Conservation (phyloP, 2,329 filamentous ascomycete species). For the Malbranchea cinnamomea region DNA sequence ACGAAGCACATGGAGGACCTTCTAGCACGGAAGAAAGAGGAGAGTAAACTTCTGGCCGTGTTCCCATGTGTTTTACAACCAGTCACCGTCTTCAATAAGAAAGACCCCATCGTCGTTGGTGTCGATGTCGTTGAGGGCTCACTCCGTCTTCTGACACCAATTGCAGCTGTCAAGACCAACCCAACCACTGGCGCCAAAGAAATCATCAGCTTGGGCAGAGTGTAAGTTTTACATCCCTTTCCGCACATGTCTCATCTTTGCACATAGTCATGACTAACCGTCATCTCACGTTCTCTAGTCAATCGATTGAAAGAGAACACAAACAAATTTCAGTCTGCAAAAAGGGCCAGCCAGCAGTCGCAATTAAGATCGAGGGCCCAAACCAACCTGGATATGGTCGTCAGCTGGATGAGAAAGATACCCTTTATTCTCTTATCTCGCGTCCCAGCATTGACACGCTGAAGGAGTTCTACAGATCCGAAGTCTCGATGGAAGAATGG, state of each 20-base stretch:
- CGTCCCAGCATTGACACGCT: conserved; percentile 82
- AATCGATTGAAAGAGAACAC: conserved; percentile 92
- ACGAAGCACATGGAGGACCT: conserved; percentile 85
- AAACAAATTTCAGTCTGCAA: conserved; percentile 88
- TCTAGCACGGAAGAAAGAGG: conserved; percentile 84
- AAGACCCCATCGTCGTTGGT: conserved; percentile 82
- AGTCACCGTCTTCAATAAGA: conserved; percentile 98
- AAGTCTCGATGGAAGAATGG: conserved; percentile 90
- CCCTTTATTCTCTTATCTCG: conserved; percentile 75
- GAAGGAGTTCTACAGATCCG: conserved; percentile 85
- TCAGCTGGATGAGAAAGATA: conserved; percentile 83
- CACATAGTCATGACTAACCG: neutral
- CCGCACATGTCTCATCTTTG: conserved; percentile 6
- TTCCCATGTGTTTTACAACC: conserved; percentile 88
- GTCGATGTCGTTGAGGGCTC: conserved; percentile 89
- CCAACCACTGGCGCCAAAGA: conserved; percentile 67
- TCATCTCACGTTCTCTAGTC: conserved; percentile 35
- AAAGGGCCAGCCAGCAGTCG: conserved; percentile 91
- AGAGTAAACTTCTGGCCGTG: conserved; percentile 86
- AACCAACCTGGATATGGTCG: conserved; percentile 91
- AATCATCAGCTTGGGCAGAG: conserved; percentile 71
- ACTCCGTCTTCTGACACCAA: conserved; percentile 73
- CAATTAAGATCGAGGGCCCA: conserved; percentile 88
- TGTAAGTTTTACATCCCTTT: conserved; percentile 46
- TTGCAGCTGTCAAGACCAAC: conserved; percentile 75